Evolutionary conservation across 495 filamentous ascomycete species (phyloP).

Genomic region (Annulohypoxylon moriforme): DNA sequence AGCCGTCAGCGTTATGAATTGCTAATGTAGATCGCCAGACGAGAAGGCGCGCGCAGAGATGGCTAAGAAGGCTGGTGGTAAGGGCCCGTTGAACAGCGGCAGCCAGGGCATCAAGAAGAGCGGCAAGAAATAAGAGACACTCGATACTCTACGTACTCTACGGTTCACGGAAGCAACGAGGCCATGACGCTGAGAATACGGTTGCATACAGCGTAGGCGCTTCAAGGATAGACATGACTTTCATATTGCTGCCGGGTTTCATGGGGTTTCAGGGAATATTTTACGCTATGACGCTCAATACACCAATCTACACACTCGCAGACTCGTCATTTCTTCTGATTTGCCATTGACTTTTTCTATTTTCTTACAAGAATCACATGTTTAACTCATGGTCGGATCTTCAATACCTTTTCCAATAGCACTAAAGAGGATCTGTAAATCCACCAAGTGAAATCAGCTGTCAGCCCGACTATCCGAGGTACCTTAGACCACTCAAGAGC

Average conservation of each 20-base stretch:
- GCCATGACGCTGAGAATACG: conserved; percentile 32
- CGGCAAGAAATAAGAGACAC: conserved; percentile 78
- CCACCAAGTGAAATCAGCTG: conserved; percentile 34
- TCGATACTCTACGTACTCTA: background rate
- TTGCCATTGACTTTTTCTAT: background rate
- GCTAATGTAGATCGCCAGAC: conserved; percentile 58
- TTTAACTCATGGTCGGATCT: background rate
- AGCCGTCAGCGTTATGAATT: background rate
- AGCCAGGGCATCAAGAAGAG: conserved; percentile 90
- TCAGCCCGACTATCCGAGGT: background rate
- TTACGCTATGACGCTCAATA: conserved; percentile 35
- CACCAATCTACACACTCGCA: background rate
- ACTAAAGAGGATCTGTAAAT: background rate
- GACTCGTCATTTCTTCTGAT: conserved; percentile 17
- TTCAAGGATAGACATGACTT: conserved; percentile 36
- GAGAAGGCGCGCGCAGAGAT: conserved; percentile 82
- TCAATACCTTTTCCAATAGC: background rate
- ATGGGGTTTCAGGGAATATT: conserved; percentile 20
- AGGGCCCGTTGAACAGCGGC: conserved; percentile 74
- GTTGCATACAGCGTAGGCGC: conserved; percentile 35
- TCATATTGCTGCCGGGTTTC: conserved; percentile 25
- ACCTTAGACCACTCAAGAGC: background rate
- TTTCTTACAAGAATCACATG: background rate
- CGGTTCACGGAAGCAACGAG: conserved; percentile 37
- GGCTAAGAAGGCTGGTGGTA: conserved; percentile 70